Evolutionary conservation across 163 green algal genomes (phyloP), one percentile per base, ranked within the genome.

Genomic region (Scenedesmus sp.): DNA sequence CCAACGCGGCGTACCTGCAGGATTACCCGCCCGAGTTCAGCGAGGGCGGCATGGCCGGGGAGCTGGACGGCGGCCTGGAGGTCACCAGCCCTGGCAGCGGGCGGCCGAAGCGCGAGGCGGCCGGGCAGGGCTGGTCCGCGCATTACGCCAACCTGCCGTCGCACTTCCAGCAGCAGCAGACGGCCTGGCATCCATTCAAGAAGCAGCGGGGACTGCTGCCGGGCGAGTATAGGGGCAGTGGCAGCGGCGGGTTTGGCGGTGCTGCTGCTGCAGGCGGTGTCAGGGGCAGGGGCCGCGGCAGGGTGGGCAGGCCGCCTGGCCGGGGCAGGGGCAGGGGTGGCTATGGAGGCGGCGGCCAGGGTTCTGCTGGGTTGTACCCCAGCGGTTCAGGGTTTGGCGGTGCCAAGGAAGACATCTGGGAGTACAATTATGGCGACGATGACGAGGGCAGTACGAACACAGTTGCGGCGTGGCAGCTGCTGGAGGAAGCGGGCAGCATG

Each of bases 91-190:
- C 82, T 0, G 56, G 53, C 35, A 56, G 35, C 6, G 35, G 53
- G 18, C 16, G 82, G 49, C 35, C 40, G 0, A 79, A 88, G 82
- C 82, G 56, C 16, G 82, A 80, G 6, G 82, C 37, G 3, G 20
- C 30, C n/a, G 82, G 53, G 22, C 44, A 80, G 40, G 70, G 70
- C 70, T 80, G 70, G 70, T 44, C 70, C 44, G 33, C 70, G 59
- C 59, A 24, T 18, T 80, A 87, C 18, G 46, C 81, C 24, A 87
- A 87, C 51, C 51, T 87, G 81, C 81, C 81, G 26, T 59, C 81
- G 16, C 79, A 85, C 44, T 70, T 85, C 44, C 79, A 85, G 79
- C 43, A 85, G 79, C 79, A 85, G 79, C 79, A 85, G 40, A 12
- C 22, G 42, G 44, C 26, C 0, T 61, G 43, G 85, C 85, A 90